Percentiles rank a stretch among this genome's conserved stretches.
Evolutionary conservation across 2,329 filamentous ascomycete species (phyloP).

Genomic region (Gaeumannomyces sp.): DNA sequence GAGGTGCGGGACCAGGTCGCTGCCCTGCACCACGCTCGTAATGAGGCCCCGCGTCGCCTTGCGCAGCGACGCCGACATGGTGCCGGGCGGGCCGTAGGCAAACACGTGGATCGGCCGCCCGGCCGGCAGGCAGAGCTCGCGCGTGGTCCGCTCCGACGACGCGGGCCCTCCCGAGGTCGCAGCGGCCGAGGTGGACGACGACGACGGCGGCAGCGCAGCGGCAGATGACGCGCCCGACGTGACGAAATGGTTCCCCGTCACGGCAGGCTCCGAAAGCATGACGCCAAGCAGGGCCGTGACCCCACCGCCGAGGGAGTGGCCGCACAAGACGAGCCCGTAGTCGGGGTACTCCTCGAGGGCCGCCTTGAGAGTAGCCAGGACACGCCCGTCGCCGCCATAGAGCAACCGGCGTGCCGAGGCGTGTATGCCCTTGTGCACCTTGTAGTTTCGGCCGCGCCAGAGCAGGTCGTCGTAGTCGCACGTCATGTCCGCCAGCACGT

Average conservation of each 20-base stretch:
- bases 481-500: slow-evolving; percentile 67
- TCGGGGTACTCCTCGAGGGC: slow-evolving; percentile 60
- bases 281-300: slow-evolving; percentile 66
- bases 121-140: slow-evolving; percentile 46
- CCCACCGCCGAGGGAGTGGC: slow-evolving; percentile 63
- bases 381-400: slow-evolving; percentile 60
- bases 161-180: slow-evolving; percentile 13
- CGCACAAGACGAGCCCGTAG: slow-evolving; percentile 64
- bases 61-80: slow-evolving; percentile 64
- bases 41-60: slow-evolving; percentile 67
- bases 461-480: slow-evolving; percentile 63
- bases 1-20: slow-evolving; percentile 67
- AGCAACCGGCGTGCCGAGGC: slow-evolving; percentile 63
- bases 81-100: slow-evolving; percentile 68
- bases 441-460: slow-evolving; percentile 59
- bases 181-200: slow-evolving; percentile 21
- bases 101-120: slow-evolving; percentile 72
- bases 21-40: slow-evolving; percentile 66
- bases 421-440: slow-evolving; percentile 70
- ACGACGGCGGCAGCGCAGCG: slow-evolving; percentile 19
- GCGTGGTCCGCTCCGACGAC: slow-evolving; percentile 24
- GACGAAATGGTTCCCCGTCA: slow-evolving; percentile 52
- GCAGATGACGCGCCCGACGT: slow-evolving; percentile 40
- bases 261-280: slow-evolving; percentile 60
- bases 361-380: slow-evolving; percentile 59